Conservation (phyloP, 306 rosid species). For the Gillenia trifoliata region DNA sequence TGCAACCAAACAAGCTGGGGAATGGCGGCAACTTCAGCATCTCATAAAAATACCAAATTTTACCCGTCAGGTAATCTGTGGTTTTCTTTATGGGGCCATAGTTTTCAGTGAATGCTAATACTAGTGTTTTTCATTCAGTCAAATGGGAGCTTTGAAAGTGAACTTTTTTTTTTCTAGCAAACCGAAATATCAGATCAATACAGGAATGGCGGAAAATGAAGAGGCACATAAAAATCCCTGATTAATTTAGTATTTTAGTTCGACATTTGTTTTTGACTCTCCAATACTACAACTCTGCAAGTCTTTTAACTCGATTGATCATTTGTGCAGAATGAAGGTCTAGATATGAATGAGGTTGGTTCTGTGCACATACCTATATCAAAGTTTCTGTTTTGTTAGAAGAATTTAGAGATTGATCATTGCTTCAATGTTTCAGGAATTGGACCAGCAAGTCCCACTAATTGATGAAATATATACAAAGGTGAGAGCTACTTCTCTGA, state of each 20-base stretch:
- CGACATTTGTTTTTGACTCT: constrained; percentile 1
- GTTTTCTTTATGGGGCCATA: not conserved
- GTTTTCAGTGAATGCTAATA: not conserved
- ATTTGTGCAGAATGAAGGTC: constrained; percentile 72
- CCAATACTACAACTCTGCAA: not conserved
- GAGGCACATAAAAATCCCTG: constrained; percentile 49
- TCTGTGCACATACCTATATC: constrained; percentile 7
- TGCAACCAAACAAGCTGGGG: constrained; percentile 41
- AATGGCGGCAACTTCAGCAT: constrained; percentile 36
- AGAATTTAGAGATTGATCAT: constrained; percentile 15
- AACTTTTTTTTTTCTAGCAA: constrained; percentile 51
- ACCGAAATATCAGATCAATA: constrained; percentile 69
- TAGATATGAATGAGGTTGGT: constrained; percentile 92
- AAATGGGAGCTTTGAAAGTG: constrained; percentile 43
- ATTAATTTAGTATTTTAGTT: constrained; percentile 16
- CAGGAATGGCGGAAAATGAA: constrained; percentile 68
- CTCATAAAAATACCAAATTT: constrained; percentile 49
- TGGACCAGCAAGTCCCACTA: constrained; percentile 87
- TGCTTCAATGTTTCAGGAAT: constrained; percentile 48
- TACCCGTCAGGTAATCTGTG: constrained; percentile 53
- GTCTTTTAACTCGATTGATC: constrained; percentile 13
- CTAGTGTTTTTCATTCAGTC: constrained; percentile 15
- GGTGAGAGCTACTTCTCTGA: constrained; percentile 33
- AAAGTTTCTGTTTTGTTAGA: not conserved
- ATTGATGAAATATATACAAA: constrained; percentile 79